A percentile compares a stretch with the other conserved stretches of the same genome.
These are phyloP conservation scores for Populus hybrid DNA, from an alignment of 441 rosid species.

Conservation along the genomic window DNA sequence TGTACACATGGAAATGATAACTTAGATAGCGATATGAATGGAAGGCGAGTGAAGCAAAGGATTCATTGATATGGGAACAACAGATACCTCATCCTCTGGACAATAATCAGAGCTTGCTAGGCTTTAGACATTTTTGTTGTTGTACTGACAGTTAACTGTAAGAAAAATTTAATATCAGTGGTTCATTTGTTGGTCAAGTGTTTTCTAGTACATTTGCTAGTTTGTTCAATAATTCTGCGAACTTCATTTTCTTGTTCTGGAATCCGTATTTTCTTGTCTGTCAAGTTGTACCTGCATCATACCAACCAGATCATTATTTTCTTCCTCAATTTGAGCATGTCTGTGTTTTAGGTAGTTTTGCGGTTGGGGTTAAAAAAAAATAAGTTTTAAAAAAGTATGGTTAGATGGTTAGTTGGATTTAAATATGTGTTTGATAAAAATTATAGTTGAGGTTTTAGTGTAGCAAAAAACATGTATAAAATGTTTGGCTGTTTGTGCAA, in stretches of 20 bases:
- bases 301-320: not conserved
- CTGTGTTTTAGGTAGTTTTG: too few species aligned
- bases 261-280: not conserved
- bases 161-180: constrained; percentile 20
- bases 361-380: too few species aligned
- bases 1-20: constrained; percentile 48
- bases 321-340: not conserved
- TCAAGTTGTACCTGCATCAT: not conserved
- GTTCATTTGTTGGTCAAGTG: constrained; percentile 16
- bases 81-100: not conserved
- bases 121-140: constrained; percentile 29
- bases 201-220: not conserved
- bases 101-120: constrained; percentile 21
- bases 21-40: constrained; percentile 68
- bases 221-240: not conserved
- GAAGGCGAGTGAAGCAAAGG: constrained; percentile 95
- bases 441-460: too few species aligned
- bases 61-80: constrained; percentile 37
- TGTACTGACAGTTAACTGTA: constrained; percentile 26
- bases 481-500: too few species aligned
- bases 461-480: too few species aligned
- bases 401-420: too few species aligned
- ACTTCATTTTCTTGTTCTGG: not conserved
- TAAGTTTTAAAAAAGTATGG: too few species aligned
- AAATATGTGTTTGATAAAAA: too few species aligned